Conservation (phyloP, 768 basidiomycete genomes). For the Pulveroboletus sp. region DNA sequence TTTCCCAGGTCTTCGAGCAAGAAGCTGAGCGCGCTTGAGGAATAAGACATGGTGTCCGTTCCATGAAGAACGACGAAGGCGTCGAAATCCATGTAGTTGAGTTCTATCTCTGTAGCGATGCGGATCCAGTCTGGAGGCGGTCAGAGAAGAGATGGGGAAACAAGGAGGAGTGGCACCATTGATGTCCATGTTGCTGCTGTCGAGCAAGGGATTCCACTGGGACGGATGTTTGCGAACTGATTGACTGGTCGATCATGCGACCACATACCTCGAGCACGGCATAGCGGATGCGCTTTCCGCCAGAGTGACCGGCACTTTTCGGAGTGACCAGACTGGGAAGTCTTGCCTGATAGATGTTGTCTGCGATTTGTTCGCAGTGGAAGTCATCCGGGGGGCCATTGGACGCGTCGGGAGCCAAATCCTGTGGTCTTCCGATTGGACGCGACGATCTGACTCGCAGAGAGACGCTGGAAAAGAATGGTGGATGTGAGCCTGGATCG, state of each 20-base stretch:
- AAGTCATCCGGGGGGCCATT: slow-evolving; percentile 32
- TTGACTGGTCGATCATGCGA: neutral
- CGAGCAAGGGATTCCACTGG: slow-evolving; percentile 85
- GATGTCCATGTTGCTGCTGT: slow-evolving; percentile 87
- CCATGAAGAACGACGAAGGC: slow-evolving; percentile 91
- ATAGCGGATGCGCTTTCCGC: slow-evolving; percentile 76
- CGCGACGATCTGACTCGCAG: slow-evolving; percentile 66
- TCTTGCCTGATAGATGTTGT: slow-evolving; percentile 68
- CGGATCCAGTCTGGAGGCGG: slow-evolving; percentile 75
- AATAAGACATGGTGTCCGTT: slow-evolving; percentile 90
- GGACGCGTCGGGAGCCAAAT: slow-evolving; percentile 32
- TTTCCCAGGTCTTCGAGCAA: slow-evolving; percentile 91
- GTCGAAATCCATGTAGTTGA: slow-evolving; percentile 84
- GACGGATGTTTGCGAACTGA: neutral
- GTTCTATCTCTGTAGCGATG: slow-evolving; percentile 88
- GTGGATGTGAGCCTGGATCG: slow-evolving; percentile 8
- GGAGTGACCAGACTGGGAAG: slow-evolving; percentile 81
- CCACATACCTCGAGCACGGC: slow-evolving; percentile 72
- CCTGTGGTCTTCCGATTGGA: slow-evolving; percentile 52
- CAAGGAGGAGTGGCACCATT: slow-evolving; percentile 46
- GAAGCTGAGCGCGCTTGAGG: slow-evolving; percentile 86
- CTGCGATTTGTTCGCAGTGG: slow-evolving; percentile 46
- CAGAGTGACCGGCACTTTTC: slow-evolving; percentile 56
- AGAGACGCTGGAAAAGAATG: slow-evolving; percentile 29
- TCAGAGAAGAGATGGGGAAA: neutral